These are phyloP conservation scores for Sporothrix dimorphospora DNA, from an alignment of 2,329 filamentous ascomycete species.

Conservation along the genomic window DNA sequence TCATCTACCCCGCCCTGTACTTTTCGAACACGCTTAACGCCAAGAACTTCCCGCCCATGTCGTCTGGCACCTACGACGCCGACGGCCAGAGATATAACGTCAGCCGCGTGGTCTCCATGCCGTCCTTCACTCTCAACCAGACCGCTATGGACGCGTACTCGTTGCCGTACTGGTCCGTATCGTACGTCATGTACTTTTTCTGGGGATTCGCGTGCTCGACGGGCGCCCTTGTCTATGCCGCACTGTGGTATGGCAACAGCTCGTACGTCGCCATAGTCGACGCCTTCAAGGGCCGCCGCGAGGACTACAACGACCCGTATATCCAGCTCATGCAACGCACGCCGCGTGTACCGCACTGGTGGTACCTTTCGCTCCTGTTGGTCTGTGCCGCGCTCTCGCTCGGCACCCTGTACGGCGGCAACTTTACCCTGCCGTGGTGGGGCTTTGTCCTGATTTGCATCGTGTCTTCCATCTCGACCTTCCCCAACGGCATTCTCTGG, in stretches of 20 bases:
- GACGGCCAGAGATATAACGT: constrained; percentile 46
- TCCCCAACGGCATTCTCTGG: constrained; percentile 46
- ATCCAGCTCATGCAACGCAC: constrained; percentile 31
- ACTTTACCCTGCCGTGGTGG: constrained; percentile 47
- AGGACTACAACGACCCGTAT: constrained; percentile 41
- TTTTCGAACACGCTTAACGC: constrained; percentile 48
- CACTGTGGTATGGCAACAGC: constrained; percentile 45
- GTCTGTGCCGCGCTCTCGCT: constrained; percentile 44
- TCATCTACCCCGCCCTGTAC: constrained; percentile 46
- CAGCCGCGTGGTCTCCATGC: constrained; percentile 44
- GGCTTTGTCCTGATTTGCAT: constrained; percentile 47
- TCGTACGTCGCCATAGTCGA: constrained; percentile 52
- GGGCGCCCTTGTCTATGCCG: constrained; percentile 39
- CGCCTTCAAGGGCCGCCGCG: constrained; percentile 38
- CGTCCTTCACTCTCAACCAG: constrained; percentile 44
- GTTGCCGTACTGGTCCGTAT: constrained; percentile 47
- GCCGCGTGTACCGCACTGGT: constrained; percentile 32
- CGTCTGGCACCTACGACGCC: constrained; percentile 38
- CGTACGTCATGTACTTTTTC: constrained; percentile 45
- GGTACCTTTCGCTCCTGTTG: constrained; percentile 39
- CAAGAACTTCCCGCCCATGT: constrained; percentile 47
- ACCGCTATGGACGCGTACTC: constrained; percentile 43
- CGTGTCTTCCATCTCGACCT: constrained; percentile 43
- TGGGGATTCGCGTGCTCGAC: constrained; percentile 42
- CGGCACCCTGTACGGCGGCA: constrained; percentile 43